These are phyloP conservation scores for Dryadomyces quercus-mongolicae DNA, from an alignment of 2,329 filamentous ascomycete species.

Conservation along the genomic window DNA sequence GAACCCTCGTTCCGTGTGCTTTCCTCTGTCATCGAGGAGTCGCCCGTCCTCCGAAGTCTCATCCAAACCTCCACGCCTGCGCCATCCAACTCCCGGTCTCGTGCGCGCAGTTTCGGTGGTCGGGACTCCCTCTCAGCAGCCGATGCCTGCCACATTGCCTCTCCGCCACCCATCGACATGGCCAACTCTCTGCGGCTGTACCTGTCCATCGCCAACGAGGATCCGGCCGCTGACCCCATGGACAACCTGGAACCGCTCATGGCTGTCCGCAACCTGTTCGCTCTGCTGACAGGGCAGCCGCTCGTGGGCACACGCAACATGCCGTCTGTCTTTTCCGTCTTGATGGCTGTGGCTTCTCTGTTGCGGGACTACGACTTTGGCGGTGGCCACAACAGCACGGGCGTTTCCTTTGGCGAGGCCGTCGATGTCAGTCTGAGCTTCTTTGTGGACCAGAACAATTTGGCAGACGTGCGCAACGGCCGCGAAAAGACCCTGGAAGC, in stretches of 20 bases:
- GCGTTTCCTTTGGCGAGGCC: conserved; percentile 40
- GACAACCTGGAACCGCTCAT: conserved; percentile 43
- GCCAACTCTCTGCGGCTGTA: conserved; percentile 35
- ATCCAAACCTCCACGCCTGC: conserved; percentile 20
- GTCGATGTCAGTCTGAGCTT: conserved; percentile 55
- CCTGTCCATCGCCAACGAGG: conserved; percentile 32
- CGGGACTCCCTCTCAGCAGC: conserved; percentile 34
- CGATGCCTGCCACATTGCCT: conserved; percentile 26
- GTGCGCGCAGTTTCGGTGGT: conserved; percentile 33
- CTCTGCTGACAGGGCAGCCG: conserved; percentile 51
- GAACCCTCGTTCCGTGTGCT: conserved; percentile 51
- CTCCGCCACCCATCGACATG: conserved; percentile 23
- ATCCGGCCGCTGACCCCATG: conserved; percentile 8
- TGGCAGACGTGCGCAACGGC: conserved; percentile 72
- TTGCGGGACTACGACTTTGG: conserved; percentile 47
- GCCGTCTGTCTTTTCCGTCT: conserved; percentile 39
- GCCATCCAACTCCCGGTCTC: conserved; percentile 18
- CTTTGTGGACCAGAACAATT: conserved; percentile 63
- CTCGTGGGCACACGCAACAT: conserved; percentile 44
- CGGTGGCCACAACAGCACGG: conserved; percentile 16
- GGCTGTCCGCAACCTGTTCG: conserved; percentile 52
- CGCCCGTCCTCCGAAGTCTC: conserved; percentile 40
- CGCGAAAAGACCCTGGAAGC: conserved; percentile 83
- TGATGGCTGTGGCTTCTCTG: conserved; percentile 40
- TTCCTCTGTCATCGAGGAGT: conserved; percentile 40